phyloP scores from a whole-genome alignment of 2,329 filamentous ascomycete genomes.

The Fusarium denticulatum region DNA sequence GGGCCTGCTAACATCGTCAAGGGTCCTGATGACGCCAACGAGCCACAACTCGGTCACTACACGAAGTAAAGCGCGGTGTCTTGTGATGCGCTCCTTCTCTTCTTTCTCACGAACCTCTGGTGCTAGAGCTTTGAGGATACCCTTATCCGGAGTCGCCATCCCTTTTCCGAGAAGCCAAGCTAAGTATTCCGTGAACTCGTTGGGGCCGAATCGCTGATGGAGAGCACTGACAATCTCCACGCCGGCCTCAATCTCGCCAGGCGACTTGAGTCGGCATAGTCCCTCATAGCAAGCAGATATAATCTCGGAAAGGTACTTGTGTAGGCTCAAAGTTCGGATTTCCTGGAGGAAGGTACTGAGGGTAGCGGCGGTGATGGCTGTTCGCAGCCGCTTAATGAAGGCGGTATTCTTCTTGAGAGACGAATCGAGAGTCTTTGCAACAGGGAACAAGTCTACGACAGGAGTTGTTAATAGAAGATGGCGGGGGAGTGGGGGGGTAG shows the following conservation, averaged over 20 bases:
- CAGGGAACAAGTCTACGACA: slow-evolving; percentile 75
- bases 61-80: slow-evolving; percentile 86
- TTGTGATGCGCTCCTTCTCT: slow-evolving; percentile 89
- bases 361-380: slow-evolving; percentile 82
- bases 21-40: slow-evolving; percentile 83
- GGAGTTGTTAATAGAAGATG: slow-evolving; percentile 29
- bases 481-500: slow-evolving; percentile 28
- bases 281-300: slow-evolving; percentile 96
- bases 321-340: slow-evolving; percentile 87
- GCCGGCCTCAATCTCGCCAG: slow-evolving; percentile 89
- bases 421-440: slow-evolving; percentile 86
- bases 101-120: slow-evolving; percentile 90
- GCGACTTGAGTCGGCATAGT: slow-evolving; percentile 88
- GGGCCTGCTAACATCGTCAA: slow-evolving; percentile 72
- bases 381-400: slow-evolving; percentile 95
- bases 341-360: slow-evolving; percentile 88
- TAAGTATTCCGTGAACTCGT: slow-evolving; percentile 89
- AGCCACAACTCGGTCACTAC: slow-evolving; percentile 98
- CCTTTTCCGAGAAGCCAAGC: slow-evolving; percentile 94
- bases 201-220: slow-evolving; percentile 91
- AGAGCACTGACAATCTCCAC: slow-evolving; percentile 95
- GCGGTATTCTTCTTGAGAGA: slow-evolving; percentile 98
- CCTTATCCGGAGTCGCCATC: slow-evolving; percentile 89
- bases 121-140: slow-evolving; percentile 78
- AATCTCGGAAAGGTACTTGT: slow-evolving; percentile 97